phyloP scores from a whole-genome alignment of 768 basidiomycete species.

The Russula virescens region DNA sequence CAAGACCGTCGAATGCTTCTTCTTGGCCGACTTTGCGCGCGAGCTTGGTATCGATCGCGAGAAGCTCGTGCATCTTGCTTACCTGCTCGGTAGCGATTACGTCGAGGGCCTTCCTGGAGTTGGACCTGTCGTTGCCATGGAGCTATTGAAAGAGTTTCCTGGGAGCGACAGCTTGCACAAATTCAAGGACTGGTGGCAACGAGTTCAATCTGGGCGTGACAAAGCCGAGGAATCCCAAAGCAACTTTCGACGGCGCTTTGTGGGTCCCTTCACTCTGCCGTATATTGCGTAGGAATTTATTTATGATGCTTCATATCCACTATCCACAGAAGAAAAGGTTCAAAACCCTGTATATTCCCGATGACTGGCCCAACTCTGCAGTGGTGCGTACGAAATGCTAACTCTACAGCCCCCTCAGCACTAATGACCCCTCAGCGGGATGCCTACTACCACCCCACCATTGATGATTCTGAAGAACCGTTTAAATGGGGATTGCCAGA shows the following conservation, averaged over 20 bases:
- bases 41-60: conserved; percentile 86
- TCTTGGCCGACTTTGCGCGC: conserved; percentile 72
- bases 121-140: conserved; percentile 95
- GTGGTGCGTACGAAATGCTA: conserved; percentile 51
- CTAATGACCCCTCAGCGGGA: conserved; percentile 53
- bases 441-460: conserved; percentile 87
- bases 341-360: conserved; percentile 70
- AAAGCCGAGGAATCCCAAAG: conserved; percentile 63
- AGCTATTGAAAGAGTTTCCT: conserved; percentile 88
- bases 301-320: neutral
- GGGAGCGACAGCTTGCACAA: conserved; percentile 76
- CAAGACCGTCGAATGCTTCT: conserved; percentile 96
- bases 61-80: conserved; percentile 82
- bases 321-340: conserved; percentile 76
- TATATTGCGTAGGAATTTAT: neutral
- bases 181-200: conserved; percentile 93
- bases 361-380: conserved; percentile 88
- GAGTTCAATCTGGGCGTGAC: conserved; percentile 88
- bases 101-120: conserved; percentile 88
- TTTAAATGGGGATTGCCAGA: conserved; percentile 99
- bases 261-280: conserved; percentile 37
- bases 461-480: conserved; percentile 86
- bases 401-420: neutral
- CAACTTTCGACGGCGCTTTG: conserved; percentile 80
- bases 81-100: conserved; percentile 95